Percentiles rank a stretch among this genome's conserved stretches.
Evolutionary conservation across 371 early-diverging fungal genomes (phyloP).

Genomic region (Mortierella sp.): DNA sequence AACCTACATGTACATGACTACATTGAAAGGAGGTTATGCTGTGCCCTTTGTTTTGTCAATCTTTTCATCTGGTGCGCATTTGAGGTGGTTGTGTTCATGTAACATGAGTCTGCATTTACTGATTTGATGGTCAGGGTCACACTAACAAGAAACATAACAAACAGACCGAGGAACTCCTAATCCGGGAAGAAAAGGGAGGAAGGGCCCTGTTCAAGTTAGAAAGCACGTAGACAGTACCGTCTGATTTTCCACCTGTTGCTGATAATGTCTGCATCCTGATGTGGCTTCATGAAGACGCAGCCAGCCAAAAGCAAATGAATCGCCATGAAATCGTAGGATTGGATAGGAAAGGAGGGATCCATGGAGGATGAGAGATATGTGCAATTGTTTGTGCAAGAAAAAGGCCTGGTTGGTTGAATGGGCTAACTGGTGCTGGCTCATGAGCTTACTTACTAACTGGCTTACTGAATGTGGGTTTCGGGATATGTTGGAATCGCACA

Average conservation of each 20-base stretch:
- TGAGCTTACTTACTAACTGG: too few species aligned
- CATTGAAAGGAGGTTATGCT: not conserved
- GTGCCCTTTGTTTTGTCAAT: not conserved
- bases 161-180: not conserved
- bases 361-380: not conserved
- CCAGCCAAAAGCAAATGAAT: slow-evolving; percentile 15
- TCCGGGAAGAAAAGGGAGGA: not conserved
- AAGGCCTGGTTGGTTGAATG: not conserved
- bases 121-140: slow-evolving; percentile 10
- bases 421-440: not conserved
- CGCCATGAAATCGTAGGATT: slow-evolving; percentile 14
- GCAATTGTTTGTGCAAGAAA: not conserved
- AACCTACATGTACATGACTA: not conserved
- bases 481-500: slow-evolving; percentile 8
- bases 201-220: not conserved
- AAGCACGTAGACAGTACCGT: not conserved
- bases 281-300: not conserved
- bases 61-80: not conserved
- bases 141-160: not conserved
- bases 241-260: not conserved
- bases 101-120: not conserved
- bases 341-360: slow-evolving; percentile 5
- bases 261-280: not conserved
- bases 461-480: not conserved
- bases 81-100: not conserved